Evolutionary conservation across 176 grass and related monocot species (phyloP), one percentile per base, ranked within the genome.

Genomic region (Oryza glumipatula): DNA sequence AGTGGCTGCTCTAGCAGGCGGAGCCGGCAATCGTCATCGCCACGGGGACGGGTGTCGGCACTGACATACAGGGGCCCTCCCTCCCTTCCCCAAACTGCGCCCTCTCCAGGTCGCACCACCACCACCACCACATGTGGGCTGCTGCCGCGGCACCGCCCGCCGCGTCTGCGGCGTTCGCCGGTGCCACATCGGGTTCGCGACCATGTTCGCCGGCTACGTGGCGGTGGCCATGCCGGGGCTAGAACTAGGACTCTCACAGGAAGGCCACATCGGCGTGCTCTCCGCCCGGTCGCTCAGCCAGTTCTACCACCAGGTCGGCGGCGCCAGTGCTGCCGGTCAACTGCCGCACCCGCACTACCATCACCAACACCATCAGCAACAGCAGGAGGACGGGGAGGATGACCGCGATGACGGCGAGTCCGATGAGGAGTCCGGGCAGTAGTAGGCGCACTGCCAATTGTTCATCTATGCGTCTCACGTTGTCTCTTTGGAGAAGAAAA

Each of bases 1-100:
- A 94, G 90, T 94, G 93, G 93, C 93, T 94, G 64, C 82, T 94
- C 47, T 90, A 94, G 93, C 93, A 94, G 75, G 93, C 90, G 0
- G 93, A 94, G 78, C 88, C 90, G 56, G 88, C 93, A 79, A 94
- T 94, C 88, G 83, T 94, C 76, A 90, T 90, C 23, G 93, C 90
- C 82, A 94, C 88, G 10, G 93, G 93, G 28, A 86, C 87, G 24
- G 24, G 24, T 26, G 24, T 26, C 24, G 24, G 24, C 24, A 26
- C 24, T 26, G 24, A 26, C 24, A 26, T 26, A 26, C 24, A 26
- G 0, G 90, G 93, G 11, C 86, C 89, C 3, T 82, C 93, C 28
- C 83, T 88, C 67, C 77, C 93, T 1, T 84, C 82, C 39, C 85
- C 89, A 6, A 75, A 61, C 74, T 79, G 89, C 17, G 85, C 64